These are phyloP conservation scores for Bombardia bombarda DNA, from an alignment of 495 filamentous ascomycete species.

Conservation along the genomic window DNA sequence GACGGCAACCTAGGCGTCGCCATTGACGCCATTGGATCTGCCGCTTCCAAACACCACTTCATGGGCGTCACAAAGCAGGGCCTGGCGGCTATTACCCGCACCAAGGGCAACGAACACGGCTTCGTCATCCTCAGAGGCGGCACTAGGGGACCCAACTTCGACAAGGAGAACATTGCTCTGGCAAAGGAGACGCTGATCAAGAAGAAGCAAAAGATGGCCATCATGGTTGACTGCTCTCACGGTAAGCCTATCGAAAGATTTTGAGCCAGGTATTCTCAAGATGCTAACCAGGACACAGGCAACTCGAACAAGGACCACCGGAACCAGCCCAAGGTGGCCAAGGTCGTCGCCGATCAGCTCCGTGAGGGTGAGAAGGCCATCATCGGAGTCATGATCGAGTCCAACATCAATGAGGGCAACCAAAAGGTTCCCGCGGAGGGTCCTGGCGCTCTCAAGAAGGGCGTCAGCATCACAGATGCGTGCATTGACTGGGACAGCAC, in stretches of 20 bases:
- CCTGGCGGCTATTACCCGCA: slow-evolving; percentile 88
- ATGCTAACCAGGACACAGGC: slow-evolving; percentile 35
- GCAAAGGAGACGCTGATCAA: slow-evolving; percentile 74
- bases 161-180: slow-evolving; percentile 67
- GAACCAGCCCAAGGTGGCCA: slow-evolving; percentile 90
- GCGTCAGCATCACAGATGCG: slow-evolving; percentile 94
- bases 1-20: slow-evolving; percentile 92
- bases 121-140: slow-evolving; percentile 94
- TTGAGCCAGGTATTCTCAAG: too few relatives aligned
- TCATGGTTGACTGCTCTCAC: slow-evolving; percentile 99
- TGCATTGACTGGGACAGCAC: slow-evolving; percentile 94
- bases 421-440: slow-evolving; percentile 90
- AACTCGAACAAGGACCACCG: slow-evolving; percentile 69
- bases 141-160: slow-evolving; percentile 89
- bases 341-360: slow-evolving; percentile 74
- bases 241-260: slow-evolving; percentile 48
- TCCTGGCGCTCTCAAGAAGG: slow-evolving; percentile 70
- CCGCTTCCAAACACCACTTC: slow-evolving; percentile 89
- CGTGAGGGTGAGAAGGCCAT: slow-evolving; percentile 81
- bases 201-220: slow-evolving; percentile 78
- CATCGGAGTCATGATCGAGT: slow-evolving; percentile 97
- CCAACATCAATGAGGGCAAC: slow-evolving; percentile 90
- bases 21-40: slow-evolving; percentile 91
- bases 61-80: slow-evolving; percentile 99
- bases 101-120: slow-evolving; percentile 87